Percentiles rank a stretch among this genome's conserved stretches.
Evolutionary conservation across 257 asterid genomes (phyloP).

Genomic region (Nicotiana knightiana): DNA sequence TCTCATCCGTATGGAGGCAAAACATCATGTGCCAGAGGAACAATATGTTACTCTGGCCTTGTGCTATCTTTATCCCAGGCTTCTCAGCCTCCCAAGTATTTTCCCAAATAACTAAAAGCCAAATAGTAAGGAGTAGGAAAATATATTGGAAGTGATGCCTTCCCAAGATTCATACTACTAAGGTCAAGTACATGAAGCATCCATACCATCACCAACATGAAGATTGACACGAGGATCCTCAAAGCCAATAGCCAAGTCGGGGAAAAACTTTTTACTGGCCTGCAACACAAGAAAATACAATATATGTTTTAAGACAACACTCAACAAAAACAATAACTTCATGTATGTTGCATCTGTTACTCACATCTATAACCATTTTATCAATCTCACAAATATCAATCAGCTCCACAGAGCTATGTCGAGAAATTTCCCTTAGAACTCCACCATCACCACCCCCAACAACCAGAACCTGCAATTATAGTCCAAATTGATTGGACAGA

Average conservation of each 20-base stretch:
- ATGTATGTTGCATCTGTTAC: constrained; percentile 16
- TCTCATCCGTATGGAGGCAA: background rate
- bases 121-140: background rate
- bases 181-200: background rate
- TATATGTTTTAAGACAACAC: background rate
- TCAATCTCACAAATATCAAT: constrained; percentile 98
- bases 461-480: constrained; percentile 71
- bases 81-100: background rate
- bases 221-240: constrained; percentile 93
- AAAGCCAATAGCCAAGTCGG: constrained; percentile 88
- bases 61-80: background rate
- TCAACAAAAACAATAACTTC: constrained; percentile 3
- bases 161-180: background rate
- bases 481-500: constrained; percentile 7
- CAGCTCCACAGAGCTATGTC: constrained; percentile 79
- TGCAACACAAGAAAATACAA: constrained; percentile 24
- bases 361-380: constrained; percentile 92
- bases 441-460: constrained; percentile 99
- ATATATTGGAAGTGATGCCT: background rate
- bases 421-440: constrained; percentile 87
- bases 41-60: background rate
- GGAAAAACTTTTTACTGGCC: constrained; percentile 93
- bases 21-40: background rate
- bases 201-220: constrained; percentile 93
- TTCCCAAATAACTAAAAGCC: background rate